These are phyloP conservation scores for Amaranthus tricolor DNA, from an alignment of 179 eudicot species.

Conservation along the genomic window DNA sequence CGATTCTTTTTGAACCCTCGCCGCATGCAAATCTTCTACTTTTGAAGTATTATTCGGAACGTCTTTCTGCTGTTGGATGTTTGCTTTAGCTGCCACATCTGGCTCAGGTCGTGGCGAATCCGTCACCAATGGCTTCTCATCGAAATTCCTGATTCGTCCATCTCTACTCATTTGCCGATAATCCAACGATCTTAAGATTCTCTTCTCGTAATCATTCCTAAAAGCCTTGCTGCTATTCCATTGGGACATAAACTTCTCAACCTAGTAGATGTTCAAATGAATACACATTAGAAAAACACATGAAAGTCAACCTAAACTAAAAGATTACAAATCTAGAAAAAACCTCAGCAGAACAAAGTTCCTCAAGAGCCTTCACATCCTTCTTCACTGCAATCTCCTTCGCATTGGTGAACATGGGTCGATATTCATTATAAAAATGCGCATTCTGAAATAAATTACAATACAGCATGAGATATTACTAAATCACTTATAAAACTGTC, in stretches of 20 bases:
- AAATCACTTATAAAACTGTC: no score
- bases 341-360: constrained; percentile 56
- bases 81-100: constrained; percentile 28
- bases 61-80: constrained; percentile 49
- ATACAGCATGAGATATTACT: no score
- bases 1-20: constrained; percentile 47
- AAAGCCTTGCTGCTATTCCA: constrained; percentile 67
- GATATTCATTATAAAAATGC: constrained; percentile 45
- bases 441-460: constrained; percentile 45
- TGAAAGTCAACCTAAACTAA: background rate
- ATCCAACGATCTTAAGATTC: constrained; percentile 68
- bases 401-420: constrained; percentile 39
- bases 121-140: constrained; percentile 65
- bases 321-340: constrained; percentile 2
- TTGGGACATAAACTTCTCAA: constrained; percentile 62
- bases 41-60: constrained; percentile 29
- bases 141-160: constrained; percentile 72
- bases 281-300: constrained; percentile 17
- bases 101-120: constrained; percentile 38
- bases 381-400: constrained; percentile 60
- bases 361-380: constrained; percentile 64
- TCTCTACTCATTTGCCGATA: constrained; percentile 66
- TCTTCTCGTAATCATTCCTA: constrained; percentile 70
- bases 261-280: constrained; percentile 34
- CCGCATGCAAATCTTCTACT: constrained; percentile 28